Percentiles rank a stretch among this genome's conserved stretches.
Evolutionary conservation across 495 filamentous ascomycete genomes (phyloP).

Genomic region (Hypoxylon subgilvum): DNA sequence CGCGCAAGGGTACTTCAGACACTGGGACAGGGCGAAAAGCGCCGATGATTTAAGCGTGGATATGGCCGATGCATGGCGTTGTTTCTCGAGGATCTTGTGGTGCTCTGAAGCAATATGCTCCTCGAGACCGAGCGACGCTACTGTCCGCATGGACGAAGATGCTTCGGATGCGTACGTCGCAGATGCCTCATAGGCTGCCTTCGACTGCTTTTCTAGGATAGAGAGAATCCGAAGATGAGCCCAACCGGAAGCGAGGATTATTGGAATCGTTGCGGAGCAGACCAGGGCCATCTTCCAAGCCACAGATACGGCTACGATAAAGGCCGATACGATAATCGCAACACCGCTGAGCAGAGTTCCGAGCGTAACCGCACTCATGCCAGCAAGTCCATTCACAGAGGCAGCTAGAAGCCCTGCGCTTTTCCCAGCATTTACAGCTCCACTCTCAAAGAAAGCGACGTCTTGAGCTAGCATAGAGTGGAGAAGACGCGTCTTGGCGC

Average conservation of each 20-base stretch:
- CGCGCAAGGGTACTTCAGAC: constrained; percentile 77
- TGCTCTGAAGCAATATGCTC: constrained; percentile 71
- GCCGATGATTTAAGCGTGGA: constrained; percentile 66
- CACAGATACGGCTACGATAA: constrained; percentile 68
- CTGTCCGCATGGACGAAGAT: constrained; percentile 85
- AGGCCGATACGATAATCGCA: constrained; percentile 75
- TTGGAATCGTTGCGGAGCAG: constrained; percentile 78
- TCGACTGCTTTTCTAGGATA: constrained; percentile 73
- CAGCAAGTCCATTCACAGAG: constrained; percentile 82
- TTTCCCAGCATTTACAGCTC: constrained; percentile 82
- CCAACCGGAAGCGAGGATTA: constrained; percentile 84
- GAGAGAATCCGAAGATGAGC: constrained; percentile 76
- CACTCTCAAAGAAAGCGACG: constrained; percentile 83
- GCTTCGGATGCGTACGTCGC: constrained; percentile 89
- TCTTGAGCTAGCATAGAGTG: constrained; percentile 65
- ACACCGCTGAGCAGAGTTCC: constrained; percentile 77
- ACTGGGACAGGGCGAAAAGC: constrained; percentile 82
- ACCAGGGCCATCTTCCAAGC: constrained; percentile 93
- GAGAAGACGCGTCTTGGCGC: neutral
- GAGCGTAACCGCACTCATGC: constrained; percentile 79
- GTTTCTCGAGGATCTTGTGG: constrained; percentile 63
- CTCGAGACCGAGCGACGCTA: constrained; percentile 69
- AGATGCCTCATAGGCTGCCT: constrained; percentile 73
- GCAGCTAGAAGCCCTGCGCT: constrained; percentile 85
- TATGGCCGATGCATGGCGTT: constrained; percentile 62